phyloP scores from a whole-genome alignment of 106 monocot species.

The Gastrodia elata region DNA sequence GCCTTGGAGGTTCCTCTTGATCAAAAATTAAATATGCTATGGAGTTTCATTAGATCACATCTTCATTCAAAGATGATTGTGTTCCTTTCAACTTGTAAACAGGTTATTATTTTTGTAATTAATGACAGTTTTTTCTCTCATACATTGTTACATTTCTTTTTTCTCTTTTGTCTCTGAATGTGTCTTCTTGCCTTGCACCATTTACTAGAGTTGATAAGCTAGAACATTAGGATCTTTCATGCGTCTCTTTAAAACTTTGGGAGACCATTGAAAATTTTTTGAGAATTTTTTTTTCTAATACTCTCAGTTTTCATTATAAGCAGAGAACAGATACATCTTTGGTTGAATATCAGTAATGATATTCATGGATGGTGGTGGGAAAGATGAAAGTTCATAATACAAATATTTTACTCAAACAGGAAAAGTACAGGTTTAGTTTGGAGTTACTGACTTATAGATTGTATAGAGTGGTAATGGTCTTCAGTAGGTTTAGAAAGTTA shows the following conservation, averaged over 20 bases:
- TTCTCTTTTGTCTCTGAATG: background rate
- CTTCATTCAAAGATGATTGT: slow-evolving; percentile 79
- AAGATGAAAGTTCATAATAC: too few relatives aligned
- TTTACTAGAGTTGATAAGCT: background rate
- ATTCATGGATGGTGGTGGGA: too few relatives aligned
- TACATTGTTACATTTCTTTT: background rate
- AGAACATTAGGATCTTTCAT: background rate
- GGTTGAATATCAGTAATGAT: too few relatives aligned
- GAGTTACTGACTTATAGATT: too few relatives aligned
- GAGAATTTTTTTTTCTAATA: background rate
- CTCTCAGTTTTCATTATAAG: background rate
- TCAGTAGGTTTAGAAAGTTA: too few relatives aligned
- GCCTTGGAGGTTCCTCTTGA: slow-evolving; percentile 82
- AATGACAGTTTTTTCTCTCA: background rate
- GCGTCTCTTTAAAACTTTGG: background rate
- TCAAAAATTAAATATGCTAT: slow-evolving; percentile 79
- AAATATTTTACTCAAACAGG: too few relatives aligned
- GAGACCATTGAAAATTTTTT: background rate
- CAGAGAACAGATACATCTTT: too few relatives aligned
- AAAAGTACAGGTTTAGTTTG: too few relatives aligned
- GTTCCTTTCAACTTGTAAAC: slow-evolving; percentile 82
- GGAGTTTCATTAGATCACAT: slow-evolving; percentile 89
- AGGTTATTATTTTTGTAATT: slow-evolving; percentile 30
- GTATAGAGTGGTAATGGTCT: too few relatives aligned
- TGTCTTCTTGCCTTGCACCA: background rate